Conservation (phyloP, 768 basidiomycete genomes). For the Naganishia kalamii region DNA sequence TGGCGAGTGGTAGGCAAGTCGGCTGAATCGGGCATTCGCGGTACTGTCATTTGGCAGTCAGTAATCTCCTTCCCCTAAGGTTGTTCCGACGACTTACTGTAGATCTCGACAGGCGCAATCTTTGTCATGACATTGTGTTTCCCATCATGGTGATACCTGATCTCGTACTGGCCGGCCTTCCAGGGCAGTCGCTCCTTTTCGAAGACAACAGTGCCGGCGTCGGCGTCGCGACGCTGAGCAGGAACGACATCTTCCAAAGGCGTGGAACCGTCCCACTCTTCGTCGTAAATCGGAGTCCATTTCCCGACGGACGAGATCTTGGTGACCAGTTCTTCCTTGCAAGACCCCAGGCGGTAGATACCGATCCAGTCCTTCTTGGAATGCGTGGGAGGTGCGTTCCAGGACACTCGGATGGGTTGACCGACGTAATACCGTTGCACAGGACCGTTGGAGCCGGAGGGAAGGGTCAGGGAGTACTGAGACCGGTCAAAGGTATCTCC, state of each 20-base stretch:
- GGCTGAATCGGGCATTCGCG: conserved; percentile 19
- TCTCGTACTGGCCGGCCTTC: conserved; percentile 79
- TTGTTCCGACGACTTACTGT: conserved; percentile 54
- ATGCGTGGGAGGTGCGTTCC: conserved; percentile 79
- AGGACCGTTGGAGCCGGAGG: conserved; percentile 51
- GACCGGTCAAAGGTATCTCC: conserved; percentile 70
- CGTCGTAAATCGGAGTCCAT: conserved; percentile 85
- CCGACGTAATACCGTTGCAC: conserved; percentile 72
- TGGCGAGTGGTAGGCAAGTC: conserved; percentile 55
- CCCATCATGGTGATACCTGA: conserved; percentile 78
- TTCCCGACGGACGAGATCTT: conserved; percentile 75
- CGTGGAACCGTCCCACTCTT: conserved; percentile 88
- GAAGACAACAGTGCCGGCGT: conserved; percentile 64
- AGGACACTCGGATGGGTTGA: conserved; percentile 75
- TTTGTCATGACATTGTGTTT: conserved; percentile 91
- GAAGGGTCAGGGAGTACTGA: conserved; percentile 66
- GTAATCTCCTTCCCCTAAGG: not conserved
- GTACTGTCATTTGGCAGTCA: conserved; percentile 3
- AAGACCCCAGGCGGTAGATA: conserved; percentile 68
- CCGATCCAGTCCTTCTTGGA: conserved; percentile 95
- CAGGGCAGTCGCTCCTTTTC: conserved; percentile 75
- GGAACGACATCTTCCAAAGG: conserved; percentile 47
- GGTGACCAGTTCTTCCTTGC: conserved; percentile 74
- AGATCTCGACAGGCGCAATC: conserved; percentile 80
- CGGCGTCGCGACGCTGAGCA: conserved; percentile 25